Conservation (phyloP, 1,284 basidiomycete genomes). For the Naganishia sp. region DNA sequence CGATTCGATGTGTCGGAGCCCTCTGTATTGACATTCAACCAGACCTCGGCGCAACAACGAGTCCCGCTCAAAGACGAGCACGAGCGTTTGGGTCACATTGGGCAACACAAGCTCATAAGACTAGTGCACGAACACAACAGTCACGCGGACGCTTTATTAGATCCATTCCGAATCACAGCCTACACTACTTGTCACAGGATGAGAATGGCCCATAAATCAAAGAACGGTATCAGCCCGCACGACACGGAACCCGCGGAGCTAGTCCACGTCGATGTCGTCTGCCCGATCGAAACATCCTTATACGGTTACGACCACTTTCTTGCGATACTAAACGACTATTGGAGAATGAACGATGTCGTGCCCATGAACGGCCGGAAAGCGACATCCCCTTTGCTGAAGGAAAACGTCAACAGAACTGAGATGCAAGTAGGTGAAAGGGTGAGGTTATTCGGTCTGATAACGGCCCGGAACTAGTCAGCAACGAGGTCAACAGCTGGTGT, state of each 20-base stretch:
- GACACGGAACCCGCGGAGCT: constrained; percentile 34
- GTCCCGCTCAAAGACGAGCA: too few relatives aligned
- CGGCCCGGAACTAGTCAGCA: constrained; percentile 45
- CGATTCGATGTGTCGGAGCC: too few relatives aligned
- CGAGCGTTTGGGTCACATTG: too few relatives aligned
- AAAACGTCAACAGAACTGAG: constrained; percentile 44
- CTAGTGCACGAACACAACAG: too few relatives aligned
- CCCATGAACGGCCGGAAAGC: constrained; percentile 45
- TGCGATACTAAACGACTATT: constrained; percentile 36
- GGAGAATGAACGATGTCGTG: constrained; percentile 49
- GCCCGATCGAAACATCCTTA: constrained; percentile 42
- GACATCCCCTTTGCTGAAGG: constrained; percentile 41
- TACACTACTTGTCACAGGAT: too few relatives aligned
- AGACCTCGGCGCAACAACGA: too few relatives aligned
- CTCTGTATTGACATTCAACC: too few relatives aligned
- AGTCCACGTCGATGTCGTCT: constrained; percentile 42
- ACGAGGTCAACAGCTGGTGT: constrained; percentile 42
- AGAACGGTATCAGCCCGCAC: too few relatives aligned
- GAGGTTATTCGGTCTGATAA: constrained; percentile 49
- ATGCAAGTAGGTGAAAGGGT: constrained; percentile 41
- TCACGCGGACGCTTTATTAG: too few relatives aligned
- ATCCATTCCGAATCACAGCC: too few relatives aligned
- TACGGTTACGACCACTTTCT: constrained; percentile 45
- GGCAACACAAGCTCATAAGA: too few relatives aligned
- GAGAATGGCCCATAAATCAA: too few relatives aligned